phyloP scores from a whole-genome alignment of 495 filamentous ascomycete species.

The Saxophila tyrrhenica region DNA sequence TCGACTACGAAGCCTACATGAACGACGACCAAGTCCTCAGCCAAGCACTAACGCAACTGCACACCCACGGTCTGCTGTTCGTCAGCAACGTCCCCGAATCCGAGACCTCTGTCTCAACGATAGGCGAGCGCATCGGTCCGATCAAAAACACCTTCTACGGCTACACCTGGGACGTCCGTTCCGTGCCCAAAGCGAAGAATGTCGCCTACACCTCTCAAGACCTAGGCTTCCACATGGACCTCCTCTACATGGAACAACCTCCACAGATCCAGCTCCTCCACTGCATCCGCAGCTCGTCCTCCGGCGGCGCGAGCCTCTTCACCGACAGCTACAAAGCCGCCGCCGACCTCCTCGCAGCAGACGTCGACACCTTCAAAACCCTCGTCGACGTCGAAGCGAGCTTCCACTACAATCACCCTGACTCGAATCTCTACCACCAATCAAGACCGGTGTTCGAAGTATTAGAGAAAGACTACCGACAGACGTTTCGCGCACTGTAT shows the following conservation, averaged over 20 bases:
- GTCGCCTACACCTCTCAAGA: conserved; percentile 75
- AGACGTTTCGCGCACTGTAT: neutral
- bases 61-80: conserved; percentile 57
- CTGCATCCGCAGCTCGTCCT: conserved; percentile 62
- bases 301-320: conserved; percentile 75
- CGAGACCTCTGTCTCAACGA: conserved; percentile 48
- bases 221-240: conserved; percentile 83
- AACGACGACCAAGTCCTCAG: conserved; percentile 40
- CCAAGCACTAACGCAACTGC: conserved; percentile 42
- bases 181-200: conserved; percentile 67
- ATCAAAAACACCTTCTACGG: conserved; percentile 83
- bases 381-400: conserved; percentile 27
- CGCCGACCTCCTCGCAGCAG: conserved; percentile 27
- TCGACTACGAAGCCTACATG: conserved; percentile 64
- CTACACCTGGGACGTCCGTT: conserved; percentile 74
- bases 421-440: conserved; percentile 62
- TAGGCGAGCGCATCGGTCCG: conserved; percentile 60
- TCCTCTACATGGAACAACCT: conserved; percentile 71
- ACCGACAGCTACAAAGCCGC: conserved; percentile 57
- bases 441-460: conserved; percentile 44
- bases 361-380: conserved; percentile 22
- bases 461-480: neutral
- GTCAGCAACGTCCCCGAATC: conserved; percentile 55
- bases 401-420: conserved; percentile 26
- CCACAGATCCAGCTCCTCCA: conserved; percentile 79